Evolutionary conservation across 2,329 filamentous ascomycete genomes (phyloP).

Genomic region (Penicillium freii): DNA sequence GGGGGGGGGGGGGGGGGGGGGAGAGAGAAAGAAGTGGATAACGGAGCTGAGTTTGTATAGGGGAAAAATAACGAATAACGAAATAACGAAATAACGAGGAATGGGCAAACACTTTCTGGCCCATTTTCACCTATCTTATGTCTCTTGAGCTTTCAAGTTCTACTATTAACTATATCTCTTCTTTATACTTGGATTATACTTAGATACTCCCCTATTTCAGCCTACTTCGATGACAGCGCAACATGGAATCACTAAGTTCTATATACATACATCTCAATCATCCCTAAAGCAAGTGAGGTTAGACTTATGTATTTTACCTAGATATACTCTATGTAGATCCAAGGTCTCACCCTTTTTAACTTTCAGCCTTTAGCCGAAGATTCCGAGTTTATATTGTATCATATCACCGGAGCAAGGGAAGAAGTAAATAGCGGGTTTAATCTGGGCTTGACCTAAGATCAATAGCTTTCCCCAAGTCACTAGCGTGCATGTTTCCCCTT

Average conservation of each 20-base stretch:
- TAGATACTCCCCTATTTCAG: neutral
- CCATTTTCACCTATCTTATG: neutral
- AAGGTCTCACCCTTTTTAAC: neutral
- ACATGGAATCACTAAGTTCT: neutral
- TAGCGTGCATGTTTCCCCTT: constrained; percentile 4
- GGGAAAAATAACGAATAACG: constrained; percentile 6
- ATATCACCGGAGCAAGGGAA: constrained; percentile 10
- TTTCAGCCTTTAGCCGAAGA: constrained; percentile 10
- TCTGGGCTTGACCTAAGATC: neutral
- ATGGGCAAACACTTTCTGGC: neutral
- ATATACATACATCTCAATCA: neutral
- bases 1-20: constrained; percentile 9
- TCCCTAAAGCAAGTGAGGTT: neutral
- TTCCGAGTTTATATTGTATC: constrained; percentile 3
- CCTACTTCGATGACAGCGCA: neutral
- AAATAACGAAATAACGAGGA: constrained; percentile 6
- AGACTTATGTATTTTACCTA: neutral
- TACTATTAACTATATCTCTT: neutral
- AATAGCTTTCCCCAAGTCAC: neutral
- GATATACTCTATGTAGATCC: neutral
- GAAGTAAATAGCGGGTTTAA: neutral
- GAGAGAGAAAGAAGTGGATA: constrained; percentile 20
- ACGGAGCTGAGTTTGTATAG: constrained; percentile 19
- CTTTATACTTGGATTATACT: neutral
- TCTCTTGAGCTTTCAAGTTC: neutral